phyloP scores from a whole-genome alignment of 2,329 filamentous ascomycete genomes.

The Sporothrix dimorphospora region DNA sequence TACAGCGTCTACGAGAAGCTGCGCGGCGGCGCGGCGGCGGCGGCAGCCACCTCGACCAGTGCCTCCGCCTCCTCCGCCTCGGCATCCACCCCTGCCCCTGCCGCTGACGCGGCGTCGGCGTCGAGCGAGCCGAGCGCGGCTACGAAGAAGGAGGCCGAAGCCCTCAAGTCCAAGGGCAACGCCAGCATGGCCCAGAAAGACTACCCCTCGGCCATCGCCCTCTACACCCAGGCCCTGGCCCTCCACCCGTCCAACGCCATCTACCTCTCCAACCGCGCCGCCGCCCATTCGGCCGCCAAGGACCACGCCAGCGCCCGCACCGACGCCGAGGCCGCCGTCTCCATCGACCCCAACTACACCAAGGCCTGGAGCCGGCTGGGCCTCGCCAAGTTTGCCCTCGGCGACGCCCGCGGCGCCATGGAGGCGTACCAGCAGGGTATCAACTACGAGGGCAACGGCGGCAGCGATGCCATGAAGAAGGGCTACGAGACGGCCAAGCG shows the following conservation, averaged over 20 bases:
- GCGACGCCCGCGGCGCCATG: conserved; percentile 88
- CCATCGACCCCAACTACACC: conserved; percentile 87
- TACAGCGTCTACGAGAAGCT: conserved; percentile 97
- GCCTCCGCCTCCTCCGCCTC: conserved; percentile 46
- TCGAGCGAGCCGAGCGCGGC: conserved; percentile 36
- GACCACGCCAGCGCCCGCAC: conserved; percentile 82
- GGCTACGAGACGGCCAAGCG: conserved; percentile 92
- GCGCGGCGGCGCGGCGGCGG: conserved; percentile 48
- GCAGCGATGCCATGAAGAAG: conserved; percentile 96
- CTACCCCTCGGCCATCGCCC: conserved; percentile 77
- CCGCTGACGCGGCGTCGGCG: conserved; percentile 47
- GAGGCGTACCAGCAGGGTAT: conserved; percentile 94
- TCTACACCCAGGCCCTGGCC: conserved; percentile 84
- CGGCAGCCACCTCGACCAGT: conserved; percentile 44
- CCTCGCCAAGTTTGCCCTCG: conserved; percentile 86
- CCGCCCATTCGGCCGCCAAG: conserved; percentile 81
- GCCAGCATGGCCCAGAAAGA: conserved; percentile 94
- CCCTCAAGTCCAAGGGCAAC: conserved; percentile 88
- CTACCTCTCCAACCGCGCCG: conserved; percentile 96
- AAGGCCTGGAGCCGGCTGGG: conserved; percentile 97
- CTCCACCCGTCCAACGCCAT: conserved; percentile 86
- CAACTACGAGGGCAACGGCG: conserved; percentile 89
- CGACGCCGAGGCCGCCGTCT: conserved; percentile 89
- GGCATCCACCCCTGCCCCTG: conserved; percentile 43
- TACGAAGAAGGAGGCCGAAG: conserved; percentile 80